Conservation (phyloP, 139 green algal genomes). For the Closterium sp. region DNA sequence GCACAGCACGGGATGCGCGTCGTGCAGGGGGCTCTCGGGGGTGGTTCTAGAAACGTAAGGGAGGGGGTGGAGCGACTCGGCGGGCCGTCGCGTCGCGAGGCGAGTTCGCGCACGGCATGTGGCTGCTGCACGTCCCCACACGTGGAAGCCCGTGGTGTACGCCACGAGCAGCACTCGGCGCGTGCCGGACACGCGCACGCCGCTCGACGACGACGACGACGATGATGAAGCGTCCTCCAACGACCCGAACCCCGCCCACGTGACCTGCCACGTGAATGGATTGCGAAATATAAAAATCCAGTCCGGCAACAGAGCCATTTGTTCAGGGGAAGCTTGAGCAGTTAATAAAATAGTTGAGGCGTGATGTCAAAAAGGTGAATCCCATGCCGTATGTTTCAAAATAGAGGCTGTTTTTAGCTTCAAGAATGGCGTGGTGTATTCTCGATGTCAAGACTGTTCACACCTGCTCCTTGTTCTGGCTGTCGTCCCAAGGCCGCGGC, state of each 20-base stretch:
- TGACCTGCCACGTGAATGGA: background rate
- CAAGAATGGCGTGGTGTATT: too few relatives aligned
- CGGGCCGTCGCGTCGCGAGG: constrained; percentile 39
- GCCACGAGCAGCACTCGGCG: constrained; percentile 43
- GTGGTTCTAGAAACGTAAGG: constrained; percentile 12
- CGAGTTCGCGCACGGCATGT: constrained; percentile 37
- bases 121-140: constrained; percentile 47
- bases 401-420: too few relatives aligned
- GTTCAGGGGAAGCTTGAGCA: background rate
- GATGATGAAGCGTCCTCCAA: background rate
- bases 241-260: background rate
- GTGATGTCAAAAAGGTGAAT: background rate
- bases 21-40: background rate
- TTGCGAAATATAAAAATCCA: background rate
- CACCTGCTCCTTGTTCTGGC: background rate
- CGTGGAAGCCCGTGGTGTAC: constrained; percentile 46
- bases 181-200: background rate
- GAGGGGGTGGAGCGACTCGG: constrained; percentile 21
- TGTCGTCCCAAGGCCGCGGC: background rate
- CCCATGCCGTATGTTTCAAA: background rate
- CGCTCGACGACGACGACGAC: background rate
- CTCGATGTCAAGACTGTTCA: too few relatives aligned
- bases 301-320: background rate
- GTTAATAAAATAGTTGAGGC: background rate
- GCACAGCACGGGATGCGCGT: background rate